Evolutionary conservation across 1,139 yeast species (phyloP), one percentile per base, ranked within the genome.

Genomic region (Pichia sp.): DNA sequence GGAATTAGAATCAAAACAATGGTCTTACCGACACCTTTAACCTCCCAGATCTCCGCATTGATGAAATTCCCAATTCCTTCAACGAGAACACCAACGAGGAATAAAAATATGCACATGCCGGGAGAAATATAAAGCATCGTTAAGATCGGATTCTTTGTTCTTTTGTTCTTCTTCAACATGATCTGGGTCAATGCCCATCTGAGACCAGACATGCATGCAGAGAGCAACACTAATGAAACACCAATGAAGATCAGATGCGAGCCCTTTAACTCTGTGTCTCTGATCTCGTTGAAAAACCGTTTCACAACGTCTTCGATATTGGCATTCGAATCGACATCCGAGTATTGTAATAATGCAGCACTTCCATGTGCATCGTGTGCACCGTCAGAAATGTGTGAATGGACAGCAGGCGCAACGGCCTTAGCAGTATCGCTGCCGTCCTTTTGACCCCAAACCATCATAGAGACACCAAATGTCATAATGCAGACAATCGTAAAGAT

Each of bases 141-240:
- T 40, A 84, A 73, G 27, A 93, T 79, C 3, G 98, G 95, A 60
- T 90, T 89, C 45, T 70, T 69, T 20, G 83, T 81, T 55, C 76
- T 72, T 24, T 72, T 72, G 58, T 82, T 81, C 47, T 73, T 75
- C 56, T 81, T 82, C 48, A 93, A 70, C 17, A 91, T 73, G 27
- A 93, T 66, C 63, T 93, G 98, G 4, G 98, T 90, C 56, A 90
- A 78, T 1, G 96, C 91, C 99, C 99, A 93, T 56, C 99, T 76
- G 45, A 93, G 70, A 1, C 99, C 99, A 20, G 95, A 85, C 68
- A 89, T 76, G 63, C 85, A 75, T 4, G 96, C 81, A 4, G 96
- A 93, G 2, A 79, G 67, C 28, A 93, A 67, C 1, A 91, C 97
- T 41, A 90, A 69, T 10, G 81, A 51, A 35, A 89, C 80, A 3